Conservation (phyloP, 805 yeast genomes). For the Lachancea mirantina region DNA sequence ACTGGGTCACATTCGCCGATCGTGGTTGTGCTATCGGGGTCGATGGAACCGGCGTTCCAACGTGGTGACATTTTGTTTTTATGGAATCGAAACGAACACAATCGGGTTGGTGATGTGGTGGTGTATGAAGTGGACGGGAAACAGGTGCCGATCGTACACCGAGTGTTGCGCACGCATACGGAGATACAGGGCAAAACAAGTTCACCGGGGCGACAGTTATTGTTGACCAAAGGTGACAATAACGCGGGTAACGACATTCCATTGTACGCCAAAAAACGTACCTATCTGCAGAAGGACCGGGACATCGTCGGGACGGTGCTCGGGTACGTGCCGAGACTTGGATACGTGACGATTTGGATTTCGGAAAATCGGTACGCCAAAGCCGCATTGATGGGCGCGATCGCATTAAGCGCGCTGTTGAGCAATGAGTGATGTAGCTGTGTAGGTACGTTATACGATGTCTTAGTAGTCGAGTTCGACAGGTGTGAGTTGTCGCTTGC, state of each 20-base stretch:
- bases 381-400: slow-evolving; percentile 63
- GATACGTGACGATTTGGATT: slow-evolving; percentile 84
- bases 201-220: slow-evolving; percentile 44
- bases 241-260: slow-evolving; percentile 88
- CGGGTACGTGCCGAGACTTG: slow-evolving; percentile 83
- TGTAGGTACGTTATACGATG: not conserved
- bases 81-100: slow-evolving; percentile 71
- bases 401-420: slow-evolving; percentile 64
- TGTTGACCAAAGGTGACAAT: slow-evolving; percentile 94
- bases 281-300: slow-evolving; percentile 63
- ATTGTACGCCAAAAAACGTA: slow-evolving; percentile 68
- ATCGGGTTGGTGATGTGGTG: slow-evolving; percentile 85
- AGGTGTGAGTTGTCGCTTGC: slow-evolving; percentile 23
- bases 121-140: slow-evolving; percentile 79
- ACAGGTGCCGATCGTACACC: slow-evolving; percentile 91
- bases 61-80: slow-evolving; percentile 89
- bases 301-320: slow-evolving; percentile 91
- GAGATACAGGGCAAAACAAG: slow-evolving; percentile 25
- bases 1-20: slow-evolving; percentile 87
- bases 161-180: slow-evolving; percentile 79
- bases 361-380: slow-evolving; percentile 85
- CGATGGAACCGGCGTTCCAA: slow-evolving; percentile 99
- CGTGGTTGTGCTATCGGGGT: slow-evolving; percentile 94
- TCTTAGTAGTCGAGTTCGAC: slow-evolving; percentile 31
- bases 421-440: slow-evolving; percentile 39